Evolutionary conservation across 257 asterid species (phyloP).

Genomic region (Scutellaria baicalensis): DNA sequence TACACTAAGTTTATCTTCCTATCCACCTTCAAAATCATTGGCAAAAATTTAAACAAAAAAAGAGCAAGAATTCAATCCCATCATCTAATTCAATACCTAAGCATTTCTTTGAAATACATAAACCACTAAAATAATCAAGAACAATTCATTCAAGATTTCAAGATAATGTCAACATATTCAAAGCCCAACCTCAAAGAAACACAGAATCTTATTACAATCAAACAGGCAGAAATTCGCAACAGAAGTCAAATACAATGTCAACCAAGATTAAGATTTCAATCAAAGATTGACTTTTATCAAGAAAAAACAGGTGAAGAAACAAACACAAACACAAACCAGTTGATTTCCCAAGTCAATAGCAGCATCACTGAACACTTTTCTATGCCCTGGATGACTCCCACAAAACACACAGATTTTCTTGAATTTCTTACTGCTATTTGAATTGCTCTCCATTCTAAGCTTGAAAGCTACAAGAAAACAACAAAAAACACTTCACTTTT

Average conservation of each 20-base stretch:
- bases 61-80: neutral
- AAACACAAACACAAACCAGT: constrained; percentile 53
- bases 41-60: neutral
- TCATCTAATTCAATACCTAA: neutral
- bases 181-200: neutral
- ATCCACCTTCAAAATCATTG: constrained; percentile 49
- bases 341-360: constrained; percentile 90
- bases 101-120: neutral
- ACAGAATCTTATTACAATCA: constrained; percentile 1
- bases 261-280: constrained; percentile 12
- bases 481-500: neutral
- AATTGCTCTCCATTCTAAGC: constrained; percentile 48
- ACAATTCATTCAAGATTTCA: neutral
- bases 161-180: neutral
- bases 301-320: neutral
- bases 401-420: constrained; percentile 93
- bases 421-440: constrained; percentile 47
- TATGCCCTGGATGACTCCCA: constrained; percentile 93
- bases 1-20: constrained; percentile 90
- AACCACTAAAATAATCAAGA: neutral
- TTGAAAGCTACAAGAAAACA: neutral
- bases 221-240: neutral
- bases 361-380: constrained; percentile 94
- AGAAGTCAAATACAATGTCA: constrained; percentile 14
- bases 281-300: constrained; percentile 2